Percentiles rank a stretch among this genome's conserved stretches.
Conservation (phyloP, 192 early-diverging fungal genomes). For the Linnemannia schmuckeri region DNA sequence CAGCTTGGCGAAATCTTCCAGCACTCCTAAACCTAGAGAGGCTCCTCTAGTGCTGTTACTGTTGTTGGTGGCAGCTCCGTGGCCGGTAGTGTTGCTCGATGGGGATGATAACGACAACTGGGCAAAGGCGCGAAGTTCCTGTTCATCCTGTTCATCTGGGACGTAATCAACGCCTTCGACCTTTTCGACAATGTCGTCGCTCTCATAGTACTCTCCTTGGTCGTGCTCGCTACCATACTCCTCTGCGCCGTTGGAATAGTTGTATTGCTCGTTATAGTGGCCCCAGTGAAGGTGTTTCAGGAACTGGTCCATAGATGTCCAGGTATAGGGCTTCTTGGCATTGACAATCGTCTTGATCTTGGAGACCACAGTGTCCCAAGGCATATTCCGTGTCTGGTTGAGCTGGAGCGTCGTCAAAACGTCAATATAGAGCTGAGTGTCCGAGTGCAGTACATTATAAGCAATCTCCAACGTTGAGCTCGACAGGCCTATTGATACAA, state of each 20-base stretch:
- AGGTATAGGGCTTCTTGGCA: conserved; percentile 49
- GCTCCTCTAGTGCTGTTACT: neutral
- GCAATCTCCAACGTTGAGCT: conserved; percentile 32
- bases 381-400: conserved; percentile 55
- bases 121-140: conserved; percentile 5
- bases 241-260: neutral
- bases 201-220: conserved; percentile 21
- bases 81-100: neutral
- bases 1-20: conserved; percentile 23
- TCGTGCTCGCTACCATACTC: conserved; percentile 11
- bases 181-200: conserved; percentile 34
- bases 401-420: conserved; percentile 54
- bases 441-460: conserved; percentile 36
- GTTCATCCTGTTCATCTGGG: conserved; percentile 29
- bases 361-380: conserved; percentile 53
- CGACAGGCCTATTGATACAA: conserved; percentile 11
- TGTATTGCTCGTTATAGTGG: conserved; percentile 15
- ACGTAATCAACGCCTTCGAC: conserved; percentile 39
- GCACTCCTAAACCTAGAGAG: neutral
- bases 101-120: neutral
- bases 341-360: conserved; percentile 38
- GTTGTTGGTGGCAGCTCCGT: neutral
- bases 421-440: conserved; percentile 57
- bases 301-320: conserved; percentile 46
- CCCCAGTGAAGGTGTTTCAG: conserved; percentile 51